Evolutionary conservation across 2,329 filamentous ascomycete species (phyloP), one percentile per base, ranked within the genome.

Genomic region (Bipolaris victoriae): DNA sequence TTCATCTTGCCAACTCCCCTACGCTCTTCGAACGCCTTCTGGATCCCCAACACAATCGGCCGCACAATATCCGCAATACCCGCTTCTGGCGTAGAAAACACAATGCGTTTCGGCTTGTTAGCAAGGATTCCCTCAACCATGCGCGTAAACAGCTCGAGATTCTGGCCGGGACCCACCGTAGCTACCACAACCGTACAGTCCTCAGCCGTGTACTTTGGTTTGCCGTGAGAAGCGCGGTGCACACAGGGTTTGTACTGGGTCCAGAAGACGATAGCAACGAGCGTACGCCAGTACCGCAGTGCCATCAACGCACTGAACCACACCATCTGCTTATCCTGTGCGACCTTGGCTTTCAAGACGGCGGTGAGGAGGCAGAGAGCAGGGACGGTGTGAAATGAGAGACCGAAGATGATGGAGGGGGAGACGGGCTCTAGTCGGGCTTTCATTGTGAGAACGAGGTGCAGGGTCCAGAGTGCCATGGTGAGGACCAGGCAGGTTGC

Each of bases 131-230:
- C 48, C 6, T 47, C 29, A 0, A 64, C 49, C 59, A 68, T 58
- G 0, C 67, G 52, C 0, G 31, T 48, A 13, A 50, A 67, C 1
- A 49, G 7, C 11, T 50, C 48, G 4, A 40, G 2, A 11, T 68
- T 67, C 0, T 43, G 50, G 1, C 13, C 22, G 0, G 63, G 61
- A 9, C 66, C 67, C 0, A 68, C 61, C 0, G 69, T 70, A 1
- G 69, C 61, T 2, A 68, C 43, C 2, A 71, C 57, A 1, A 69
- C 65, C 0, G 67, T 66, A 6, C 65, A 68, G 2, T 69, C 55
- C 0, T 11, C 13, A 47, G 44, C 52, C 20, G 43, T 60, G 58
- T 33, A 45, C 26, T 2, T 37, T 22, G 0, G 36, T 16, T 13
- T 16, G 13, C 11, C 13, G 15, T 16, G 35, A 22, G 6, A 7